These are phyloP conservation scores for Neohortaea acidophila DNA, from an alignment of 495 filamentous ascomycete species.

Conservation along the genomic window DNA sequence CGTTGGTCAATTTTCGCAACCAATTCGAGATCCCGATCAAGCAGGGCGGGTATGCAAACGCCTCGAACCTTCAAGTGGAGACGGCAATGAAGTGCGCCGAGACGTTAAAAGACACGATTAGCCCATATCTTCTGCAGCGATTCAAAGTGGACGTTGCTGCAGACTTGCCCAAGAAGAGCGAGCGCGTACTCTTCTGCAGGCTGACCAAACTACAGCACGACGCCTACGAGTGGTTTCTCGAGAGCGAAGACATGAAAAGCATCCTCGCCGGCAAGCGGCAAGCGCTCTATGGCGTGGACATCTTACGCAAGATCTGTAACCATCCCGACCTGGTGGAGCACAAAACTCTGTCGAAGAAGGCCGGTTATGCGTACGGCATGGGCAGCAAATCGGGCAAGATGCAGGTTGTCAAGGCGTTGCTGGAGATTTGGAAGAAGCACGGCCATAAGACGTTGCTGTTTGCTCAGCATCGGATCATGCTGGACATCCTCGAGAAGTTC, in stretches of 20 bases:
- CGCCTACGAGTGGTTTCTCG: conserved; percentile 65
- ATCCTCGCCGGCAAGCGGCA: conserved; percentile 63
- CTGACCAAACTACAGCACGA: conserved; percentile 60
- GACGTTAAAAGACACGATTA: conserved; percentile 78
- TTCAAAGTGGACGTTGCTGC: conserved; percentile 87
- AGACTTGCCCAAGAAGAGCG: conserved; percentile 85
- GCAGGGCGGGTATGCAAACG: conserved; percentile 83
- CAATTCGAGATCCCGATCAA: conserved; percentile 88
- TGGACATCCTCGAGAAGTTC: conserved; percentile 79
- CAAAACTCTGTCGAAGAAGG: conserved; percentile 38
- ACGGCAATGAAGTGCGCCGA: conserved; percentile 83
- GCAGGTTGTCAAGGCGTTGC: conserved; percentile 71
- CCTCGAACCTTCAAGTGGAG: conserved; percentile 79
- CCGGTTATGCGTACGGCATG: conserved; percentile 56
- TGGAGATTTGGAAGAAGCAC: conserved; percentile 69
- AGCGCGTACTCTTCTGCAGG: conserved; percentile 90
- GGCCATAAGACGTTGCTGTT: conserved; percentile 89
- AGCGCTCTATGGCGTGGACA: conserved; percentile 74
- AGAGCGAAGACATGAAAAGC: conserved; percentile 61
- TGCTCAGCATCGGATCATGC: conserved; percentile 78
- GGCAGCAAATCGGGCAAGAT: conserved; percentile 76
- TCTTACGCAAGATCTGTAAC: conserved; percentile 91
- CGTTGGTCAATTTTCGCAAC: conserved; percentile 70
- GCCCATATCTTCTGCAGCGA: conserved; percentile 81
- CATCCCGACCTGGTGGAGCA: conserved; percentile 79